phyloP scores from a whole-genome alignment of 139 green algal species.

The Bryopsis sp. region DNA sequence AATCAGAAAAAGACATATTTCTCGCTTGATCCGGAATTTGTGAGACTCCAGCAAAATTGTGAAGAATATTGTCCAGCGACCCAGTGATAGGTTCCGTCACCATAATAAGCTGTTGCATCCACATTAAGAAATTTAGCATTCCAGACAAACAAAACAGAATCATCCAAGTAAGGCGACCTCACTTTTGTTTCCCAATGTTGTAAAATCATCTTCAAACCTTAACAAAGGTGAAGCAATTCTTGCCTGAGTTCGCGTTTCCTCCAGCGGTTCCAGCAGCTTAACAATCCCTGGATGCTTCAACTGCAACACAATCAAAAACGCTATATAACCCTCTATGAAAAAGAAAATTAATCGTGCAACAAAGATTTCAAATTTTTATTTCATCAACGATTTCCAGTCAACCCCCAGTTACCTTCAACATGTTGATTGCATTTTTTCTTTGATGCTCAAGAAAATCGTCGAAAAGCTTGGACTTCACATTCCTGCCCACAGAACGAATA shows the following conservation, averaged over 20 bases:
- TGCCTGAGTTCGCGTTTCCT: slow-evolving; percentile 60
- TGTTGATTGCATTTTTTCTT: background rate
- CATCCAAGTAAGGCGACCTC: background rate
- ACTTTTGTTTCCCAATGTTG: background rate
- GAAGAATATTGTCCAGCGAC: slow-evolving; percentile 53
- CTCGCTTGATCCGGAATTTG: background rate
- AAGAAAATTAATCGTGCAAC: no score
- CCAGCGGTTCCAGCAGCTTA: slow-evolving; percentile 65
- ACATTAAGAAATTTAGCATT: no score
- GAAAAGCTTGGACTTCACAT: background rate
- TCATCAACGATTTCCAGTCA: no score
- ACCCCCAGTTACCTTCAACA: background rate
- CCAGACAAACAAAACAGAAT: no score
- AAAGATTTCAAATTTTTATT: background rate
- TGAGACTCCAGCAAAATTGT: slow-evolving; percentile 27
- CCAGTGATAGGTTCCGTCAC: slow-evolving; percentile 71
- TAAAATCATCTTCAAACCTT: background rate
- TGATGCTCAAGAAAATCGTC: background rate
- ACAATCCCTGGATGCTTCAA: slow-evolving; percentile 61
- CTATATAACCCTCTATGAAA: background rate
- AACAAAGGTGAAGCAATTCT: background rate
- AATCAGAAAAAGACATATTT: slow-evolving; percentile 28
- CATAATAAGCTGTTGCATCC: slow-evolving; percentile 63
- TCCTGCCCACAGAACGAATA: background rate
- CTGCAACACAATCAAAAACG: slow-evolving; percentile 23